Evolutionary conservation across 805 yeast genomes (phyloP), one percentile per base, ranked within the genome.

Genomic region (Candida arabinofermentans): DNA sequence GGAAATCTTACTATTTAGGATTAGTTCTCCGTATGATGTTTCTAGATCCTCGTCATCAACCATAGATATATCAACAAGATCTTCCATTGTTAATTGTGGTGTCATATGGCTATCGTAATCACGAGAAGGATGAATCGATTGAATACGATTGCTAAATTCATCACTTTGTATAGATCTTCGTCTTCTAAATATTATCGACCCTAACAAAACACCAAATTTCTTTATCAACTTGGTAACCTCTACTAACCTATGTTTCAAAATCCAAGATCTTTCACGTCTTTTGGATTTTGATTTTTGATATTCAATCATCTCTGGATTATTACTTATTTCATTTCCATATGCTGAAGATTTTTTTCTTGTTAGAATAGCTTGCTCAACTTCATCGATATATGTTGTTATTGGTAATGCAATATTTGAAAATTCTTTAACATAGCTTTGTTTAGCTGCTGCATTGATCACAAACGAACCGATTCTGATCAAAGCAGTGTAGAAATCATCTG

Each of bases 401-500:
- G 77, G 77, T n/a, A 73, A 55, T 0, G 61, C 55, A 3, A 83
- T 64, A 13, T 69, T 55, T 21, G 78, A 65, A 24, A 75, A 65
- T 52, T 83, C 88, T 37, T 77, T 72, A 31, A 81, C 72, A 57
- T 81, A 84, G 47, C 84, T 79, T 24, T 81, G 76, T 42, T 72
- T 75, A 2, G 85, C 81, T 0, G 86, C 81, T 39, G 83, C 79
- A n/a, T 81, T 76, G 30, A 83, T 71, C 13, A 85, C 77, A 35
- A 83, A 66, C 42, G 77, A 66, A 0, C 87, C 88, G 37, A 79
- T 59, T 53, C 78, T 77, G 49, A 76, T 66, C 40, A 80, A 61
- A 0, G 81, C 76, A 1, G 84, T 72, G 55, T 80, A 78, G 55
- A 84, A 85, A 61, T 84, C 90, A 53, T 83, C 88, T 24, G 69